These are phyloP conservation scores for Diplosphaera chodatii DNA, from an alignment of 139 green algal species.

Conservation along the genomic window DNA sequence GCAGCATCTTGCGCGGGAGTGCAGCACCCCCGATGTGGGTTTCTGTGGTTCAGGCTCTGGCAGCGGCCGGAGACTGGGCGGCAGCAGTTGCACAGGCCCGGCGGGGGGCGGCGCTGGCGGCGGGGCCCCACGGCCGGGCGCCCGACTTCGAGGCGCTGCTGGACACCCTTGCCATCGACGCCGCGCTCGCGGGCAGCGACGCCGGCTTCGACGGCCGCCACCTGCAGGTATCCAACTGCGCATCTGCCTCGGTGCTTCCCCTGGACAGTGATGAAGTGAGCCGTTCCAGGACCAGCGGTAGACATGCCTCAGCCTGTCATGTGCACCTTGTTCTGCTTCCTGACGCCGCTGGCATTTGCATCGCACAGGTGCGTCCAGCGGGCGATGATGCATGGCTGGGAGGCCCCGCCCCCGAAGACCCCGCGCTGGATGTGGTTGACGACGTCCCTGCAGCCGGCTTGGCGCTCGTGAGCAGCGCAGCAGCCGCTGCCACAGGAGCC, in stretches of 20 bases:
- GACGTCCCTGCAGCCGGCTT: not conserved
- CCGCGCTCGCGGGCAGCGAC: conserved; percentile 23
- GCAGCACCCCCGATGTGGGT: not conserved
- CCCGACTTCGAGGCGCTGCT: conserved; percentile 41
- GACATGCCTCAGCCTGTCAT: too few relatives aligned
- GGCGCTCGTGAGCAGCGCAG: not conserved
- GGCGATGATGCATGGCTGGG: conserved; percentile 64
- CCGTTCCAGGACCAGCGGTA: too few relatives aligned
- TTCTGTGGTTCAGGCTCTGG: not conserved
- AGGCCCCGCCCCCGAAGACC: conserved; percentile 31
- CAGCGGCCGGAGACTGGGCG: conserved; percentile 1
- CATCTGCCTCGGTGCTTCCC: too few relatives aligned
- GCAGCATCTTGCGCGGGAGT: not conserved
- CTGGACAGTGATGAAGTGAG: too few relatives aligned
- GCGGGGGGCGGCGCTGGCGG: conserved; percentile 13
- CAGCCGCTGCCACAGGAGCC: too few relatives aligned
- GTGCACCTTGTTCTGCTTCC: too few relatives aligned
- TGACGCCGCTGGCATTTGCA: too few relatives aligned
- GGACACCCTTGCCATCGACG: conserved; percentile 43
- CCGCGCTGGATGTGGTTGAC: conserved; percentile 25
- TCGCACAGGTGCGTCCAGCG: conserved; percentile 34
- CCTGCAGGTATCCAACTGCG: conserved; percentile 32
- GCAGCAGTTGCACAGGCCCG: conserved; percentile 11
- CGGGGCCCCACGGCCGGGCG: conserved; percentile 6
- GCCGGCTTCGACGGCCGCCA: conserved; percentile 41